Percentiles rank a stretch among this genome's conserved stretches.
Conservation (phyloP, 2,329 filamentous ascomycete species). For the Colletotrichum sp. region DNA sequence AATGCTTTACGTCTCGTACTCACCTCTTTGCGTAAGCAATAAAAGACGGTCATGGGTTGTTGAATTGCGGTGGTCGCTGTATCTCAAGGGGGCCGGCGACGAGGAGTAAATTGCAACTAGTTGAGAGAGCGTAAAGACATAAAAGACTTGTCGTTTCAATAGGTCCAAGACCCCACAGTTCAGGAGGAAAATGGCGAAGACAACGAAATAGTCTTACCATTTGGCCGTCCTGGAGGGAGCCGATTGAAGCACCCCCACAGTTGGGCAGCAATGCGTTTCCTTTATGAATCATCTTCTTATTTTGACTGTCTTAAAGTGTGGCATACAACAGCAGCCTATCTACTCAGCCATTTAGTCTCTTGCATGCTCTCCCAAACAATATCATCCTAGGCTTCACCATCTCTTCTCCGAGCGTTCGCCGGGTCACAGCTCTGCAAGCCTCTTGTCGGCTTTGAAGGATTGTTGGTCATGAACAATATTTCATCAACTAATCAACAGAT, state of each 20-base stretch:
- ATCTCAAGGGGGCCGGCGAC: neutral
- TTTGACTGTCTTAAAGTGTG: neutral
- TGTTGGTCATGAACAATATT: neutral
- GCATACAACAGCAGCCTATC: rapidly evolving
- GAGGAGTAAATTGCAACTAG: neutral
- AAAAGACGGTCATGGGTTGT: neutral
- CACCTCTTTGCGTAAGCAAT: neutral
- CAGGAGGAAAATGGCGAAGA: rapidly evolving
- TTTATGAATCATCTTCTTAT: neutral
- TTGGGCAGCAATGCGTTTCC: neutral
- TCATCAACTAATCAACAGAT: neutral
- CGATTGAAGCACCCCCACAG: neutral
- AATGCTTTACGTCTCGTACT: neutral
- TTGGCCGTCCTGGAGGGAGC: neutral
- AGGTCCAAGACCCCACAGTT: neutral
- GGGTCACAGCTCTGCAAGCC: neutral
- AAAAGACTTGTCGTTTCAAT: rapidly evolving
- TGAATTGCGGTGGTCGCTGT: no score
- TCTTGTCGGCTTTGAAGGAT: neutral
- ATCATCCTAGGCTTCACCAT: neutral
- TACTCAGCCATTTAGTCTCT: neutral
- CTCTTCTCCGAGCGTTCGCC: neutral
- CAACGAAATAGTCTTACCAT: neutral
- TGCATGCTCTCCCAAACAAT: neutral
- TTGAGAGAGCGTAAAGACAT: neutral